Evolutionary conservation across 1,139 yeast species (phyloP).

Genomic region (Kurtzmaniella natalensis): DNA sequence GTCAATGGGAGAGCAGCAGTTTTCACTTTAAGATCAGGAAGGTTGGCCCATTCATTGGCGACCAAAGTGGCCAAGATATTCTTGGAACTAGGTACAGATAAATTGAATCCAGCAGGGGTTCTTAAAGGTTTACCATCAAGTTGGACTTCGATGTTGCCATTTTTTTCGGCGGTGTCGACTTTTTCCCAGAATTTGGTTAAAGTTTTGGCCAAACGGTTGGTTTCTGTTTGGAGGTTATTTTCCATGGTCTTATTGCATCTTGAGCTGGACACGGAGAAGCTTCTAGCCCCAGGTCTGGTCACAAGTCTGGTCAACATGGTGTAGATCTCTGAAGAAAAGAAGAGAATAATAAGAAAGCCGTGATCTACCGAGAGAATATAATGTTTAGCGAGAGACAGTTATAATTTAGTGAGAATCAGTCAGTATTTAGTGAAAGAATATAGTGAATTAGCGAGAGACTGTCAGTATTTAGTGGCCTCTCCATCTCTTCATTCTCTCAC

Average conservation of each 20-base stretch:
- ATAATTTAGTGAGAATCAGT: no score
- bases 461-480: no score
- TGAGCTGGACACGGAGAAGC: neutral
- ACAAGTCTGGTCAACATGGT: no score
- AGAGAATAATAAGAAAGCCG: no score
- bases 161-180: slow-evolving; percentile 44
- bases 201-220: slow-evolving; percentile 70
- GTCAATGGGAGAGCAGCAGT: slow-evolving; percentile 84
- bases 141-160: slow-evolving; percentile 45
- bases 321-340: no score
- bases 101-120: slow-evolving; percentile 76
- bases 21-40: slow-evolving; percentile 69
- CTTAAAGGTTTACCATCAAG: slow-evolving; percentile 73
- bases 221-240: slow-evolving; percentile 52
- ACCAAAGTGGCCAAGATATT: slow-evolving; percentile 66
- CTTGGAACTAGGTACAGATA: slow-evolving; percentile 60
- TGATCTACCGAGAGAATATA: no score
- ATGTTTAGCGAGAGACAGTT: no score
- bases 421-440: no score
- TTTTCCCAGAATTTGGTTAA: slow-evolving; percentile 81
- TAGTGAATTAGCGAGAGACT: no score
- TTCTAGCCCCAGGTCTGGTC: neutral
- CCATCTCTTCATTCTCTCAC: no score
- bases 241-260: slow-evolving; percentile 40
- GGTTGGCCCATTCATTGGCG: slow-evolving; percentile 82